phyloP scores from a whole-genome alignment of 768 basidiomycete genomes.

The Boletellus ananiceps region DNA sequence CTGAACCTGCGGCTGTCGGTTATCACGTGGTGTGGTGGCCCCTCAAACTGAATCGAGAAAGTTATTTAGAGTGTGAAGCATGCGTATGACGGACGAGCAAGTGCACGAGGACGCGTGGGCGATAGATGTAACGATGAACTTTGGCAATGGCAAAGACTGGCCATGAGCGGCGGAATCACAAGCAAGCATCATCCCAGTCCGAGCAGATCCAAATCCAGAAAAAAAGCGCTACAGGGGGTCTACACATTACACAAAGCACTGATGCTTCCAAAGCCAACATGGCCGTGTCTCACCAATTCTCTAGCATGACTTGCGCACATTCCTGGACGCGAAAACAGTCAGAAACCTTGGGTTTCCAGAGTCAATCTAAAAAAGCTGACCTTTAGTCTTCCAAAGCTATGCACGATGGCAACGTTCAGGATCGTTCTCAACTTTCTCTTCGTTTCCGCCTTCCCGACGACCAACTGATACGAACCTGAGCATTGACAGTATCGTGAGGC shows the following conservation, averaged over 20 bases:
- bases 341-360: not conserved
- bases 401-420: conserved; percentile 75
- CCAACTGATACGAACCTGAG: conserved; percentile 78
- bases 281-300: conserved; percentile 31
- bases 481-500: conserved; percentile 82
- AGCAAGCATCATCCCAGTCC: too few species aligned
- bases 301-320: conserved; percentile 36
- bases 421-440: conserved; percentile 73
- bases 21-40: too few species aligned
- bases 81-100: too few species aligned
- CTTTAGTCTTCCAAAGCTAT: conserved; percentile 63
- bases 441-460: conserved; percentile 66
- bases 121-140: too few species aligned
- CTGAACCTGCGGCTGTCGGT: too few species aligned
- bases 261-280: not conserved
- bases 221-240: too few species aligned
- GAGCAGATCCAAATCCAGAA: too few species aligned
- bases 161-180: too few species aligned
- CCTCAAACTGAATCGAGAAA: too few species aligned
- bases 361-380: conserved; percentile 35
- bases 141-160: too few species aligned
- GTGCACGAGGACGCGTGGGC: too few species aligned
- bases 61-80: too few species aligned
- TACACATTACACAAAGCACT: not conserved
- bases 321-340: conserved; percentile 26